Evolutionary conservation across 2,329 filamentous ascomycete genomes (phyloP).

Genomic region (Acrodontium crateriforme): DNA sequence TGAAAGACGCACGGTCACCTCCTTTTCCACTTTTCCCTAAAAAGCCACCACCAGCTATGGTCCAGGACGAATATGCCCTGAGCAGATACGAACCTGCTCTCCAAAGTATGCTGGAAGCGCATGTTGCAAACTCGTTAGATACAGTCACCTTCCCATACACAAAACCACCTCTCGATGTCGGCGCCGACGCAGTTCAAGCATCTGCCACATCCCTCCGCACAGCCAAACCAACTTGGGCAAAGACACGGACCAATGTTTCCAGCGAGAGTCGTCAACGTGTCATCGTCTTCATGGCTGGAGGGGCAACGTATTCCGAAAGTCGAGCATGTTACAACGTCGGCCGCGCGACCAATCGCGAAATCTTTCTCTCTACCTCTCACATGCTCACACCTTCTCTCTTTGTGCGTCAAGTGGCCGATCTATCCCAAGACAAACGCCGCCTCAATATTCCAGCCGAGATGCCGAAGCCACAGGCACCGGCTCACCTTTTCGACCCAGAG

Average conservation of each 20-base stretch:
- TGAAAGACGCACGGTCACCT: conserved; percentile 64
- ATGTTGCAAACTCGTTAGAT: conserved; percentile 29
- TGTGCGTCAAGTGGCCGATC: conserved; percentile 66
- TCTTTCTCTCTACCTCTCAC: conserved; percentile 82
- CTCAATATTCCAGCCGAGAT: conserved; percentile 71
- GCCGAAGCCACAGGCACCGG: conserved; percentile 68
- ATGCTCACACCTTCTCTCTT: conserved; percentile 83
- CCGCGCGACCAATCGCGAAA: conserved; percentile 56
- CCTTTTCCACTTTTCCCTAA: conserved; percentile 56
- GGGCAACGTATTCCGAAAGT: conserved; percentile 84
- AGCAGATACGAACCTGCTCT: conserved; percentile 73
- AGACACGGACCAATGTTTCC: conserved; percentile 49
- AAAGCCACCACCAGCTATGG: conserved; percentile 42
- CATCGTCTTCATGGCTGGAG: conserved; percentile 89
- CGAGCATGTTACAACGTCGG: conserved; percentile 81
- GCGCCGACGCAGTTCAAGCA: conserved; percentile 34
- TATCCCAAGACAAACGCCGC: conserved; percentile 59
- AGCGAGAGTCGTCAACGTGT: conserved; percentile 75
- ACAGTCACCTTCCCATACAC: conserved; percentile 34
- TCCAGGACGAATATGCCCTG: conserved; percentile 67
- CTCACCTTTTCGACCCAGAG: conserved; percentile 69
- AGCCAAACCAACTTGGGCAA: conserved; percentile 91
- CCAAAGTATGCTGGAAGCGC: conserved; percentile 71
- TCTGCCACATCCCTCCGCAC: conserved; percentile 60
- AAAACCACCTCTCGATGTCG: conserved; percentile 44